Percentiles rank a stretch among this genome's conserved stretches.
phyloP scores from a whole-genome alignment of 2,329 filamentous ascomycete species.

The Colletotrichum sp. region DNA sequence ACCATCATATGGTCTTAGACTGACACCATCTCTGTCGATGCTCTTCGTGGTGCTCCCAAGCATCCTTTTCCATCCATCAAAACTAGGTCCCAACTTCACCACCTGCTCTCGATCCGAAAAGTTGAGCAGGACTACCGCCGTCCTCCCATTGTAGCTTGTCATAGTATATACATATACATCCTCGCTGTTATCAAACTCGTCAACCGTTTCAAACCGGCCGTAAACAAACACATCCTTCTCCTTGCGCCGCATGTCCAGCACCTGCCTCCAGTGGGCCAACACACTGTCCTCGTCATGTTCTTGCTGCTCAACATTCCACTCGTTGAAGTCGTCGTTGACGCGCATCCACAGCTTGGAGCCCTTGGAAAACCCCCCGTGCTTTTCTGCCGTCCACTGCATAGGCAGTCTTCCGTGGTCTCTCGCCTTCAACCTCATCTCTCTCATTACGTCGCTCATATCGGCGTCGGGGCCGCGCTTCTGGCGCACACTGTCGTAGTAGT shows the following conservation, averaged over 20 bases:
- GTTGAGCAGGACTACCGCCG: conserved; percentile 25
- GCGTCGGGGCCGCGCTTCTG: conserved; percentile 20
- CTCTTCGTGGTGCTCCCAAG: neutral
- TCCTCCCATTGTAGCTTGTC: conserved; percentile 18
- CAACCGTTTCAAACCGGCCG: conserved; percentile 10
- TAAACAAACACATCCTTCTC: conserved; percentile 27
- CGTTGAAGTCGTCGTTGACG: conserved; percentile 26
- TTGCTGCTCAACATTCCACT: conserved; percentile 23
- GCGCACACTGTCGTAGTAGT: conserved; percentile 36
- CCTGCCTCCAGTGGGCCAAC: conserved; percentile 21
- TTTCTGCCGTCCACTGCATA: conserved; percentile 53
- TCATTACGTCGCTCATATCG: conserved; percentile 39
- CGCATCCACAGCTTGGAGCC: conserved; percentile 28
- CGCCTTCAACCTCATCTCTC: conserved; percentile 40
- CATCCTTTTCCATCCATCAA: neutral
- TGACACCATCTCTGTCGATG: neutral
- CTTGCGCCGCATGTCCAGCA: conserved; percentile 17
- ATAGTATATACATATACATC: conserved; percentile 26
- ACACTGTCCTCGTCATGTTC: conserved; percentile 18
- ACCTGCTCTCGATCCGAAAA: neutral
- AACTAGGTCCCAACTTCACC: neutral
- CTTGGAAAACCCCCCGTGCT: conserved; percentile 48
- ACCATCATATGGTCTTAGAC: neutral
- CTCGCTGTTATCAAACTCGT: conserved; percentile 15
- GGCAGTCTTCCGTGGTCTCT: conserved; percentile 29